These are phyloP conservation scores for Allium sativum DNA, from an alignment of 106 monocot genomes.

Conservation along the genomic window DNA sequence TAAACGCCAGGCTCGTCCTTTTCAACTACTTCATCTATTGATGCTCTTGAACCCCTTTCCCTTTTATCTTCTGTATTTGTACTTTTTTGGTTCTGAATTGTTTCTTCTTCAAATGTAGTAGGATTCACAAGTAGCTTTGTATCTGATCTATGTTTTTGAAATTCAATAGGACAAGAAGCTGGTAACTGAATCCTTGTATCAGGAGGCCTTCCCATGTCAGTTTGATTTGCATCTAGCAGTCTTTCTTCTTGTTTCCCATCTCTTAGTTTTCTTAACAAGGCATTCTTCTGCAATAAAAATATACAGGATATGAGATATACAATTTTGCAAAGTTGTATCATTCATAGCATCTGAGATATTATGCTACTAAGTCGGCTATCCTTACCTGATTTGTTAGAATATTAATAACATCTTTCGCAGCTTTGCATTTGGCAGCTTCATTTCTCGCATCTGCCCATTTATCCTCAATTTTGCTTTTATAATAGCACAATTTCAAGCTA, in stretches of 20 bases:
- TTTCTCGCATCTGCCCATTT: constrained; percentile 58
- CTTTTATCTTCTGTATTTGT: neutral
- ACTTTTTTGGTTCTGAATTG: constrained; percentile 4
- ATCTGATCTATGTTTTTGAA: constrained; percentile 9
- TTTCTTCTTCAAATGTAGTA: neutral
- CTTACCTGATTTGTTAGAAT: constrained; percentile 62
- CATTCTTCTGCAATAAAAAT: constrained; percentile 39
- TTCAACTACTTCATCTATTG: constrained; percentile 41
- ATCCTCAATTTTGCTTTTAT: constrained; percentile 63
- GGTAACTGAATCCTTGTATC: constrained; percentile 10
- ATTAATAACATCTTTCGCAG: constrained; percentile 68
- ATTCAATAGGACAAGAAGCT: neutral
- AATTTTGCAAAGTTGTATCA: neutral
- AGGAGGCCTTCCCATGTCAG: too few relatives aligned
- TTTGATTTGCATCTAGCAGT: constrained; percentile 6
- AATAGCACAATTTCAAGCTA: constrained; percentile 40
- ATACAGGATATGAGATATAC: neutral
- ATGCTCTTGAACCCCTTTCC: constrained; percentile 2
- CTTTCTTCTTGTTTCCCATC: constrained; percentile 13
- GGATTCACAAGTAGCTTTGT: neutral
- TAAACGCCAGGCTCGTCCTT: constrained; percentile 72
- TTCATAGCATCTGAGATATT: neutral
- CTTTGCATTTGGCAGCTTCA: constrained; percentile 86
- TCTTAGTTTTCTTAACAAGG: constrained; percentile 31
- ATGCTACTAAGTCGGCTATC: neutral